Evolutionary conservation across 495 filamentous ascomycete genomes (phyloP).

Genomic region (Melanomma pulvis-pyrius): DNA sequence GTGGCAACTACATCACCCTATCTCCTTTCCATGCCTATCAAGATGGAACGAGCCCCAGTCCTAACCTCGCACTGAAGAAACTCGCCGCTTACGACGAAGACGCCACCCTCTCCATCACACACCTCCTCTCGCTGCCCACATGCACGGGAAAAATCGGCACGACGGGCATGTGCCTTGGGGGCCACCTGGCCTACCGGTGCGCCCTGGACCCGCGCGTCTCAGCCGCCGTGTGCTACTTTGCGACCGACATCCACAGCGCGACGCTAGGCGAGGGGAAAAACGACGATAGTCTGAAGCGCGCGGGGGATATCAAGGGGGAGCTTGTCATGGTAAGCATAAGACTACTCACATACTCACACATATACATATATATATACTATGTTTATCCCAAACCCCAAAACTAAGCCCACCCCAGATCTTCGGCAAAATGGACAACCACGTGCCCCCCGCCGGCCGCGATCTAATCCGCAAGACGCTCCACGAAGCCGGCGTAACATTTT

Average conservation of each 20-base stretch:
- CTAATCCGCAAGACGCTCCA: conserved; percentile 82
- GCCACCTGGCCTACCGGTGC: conserved; percentile 84
- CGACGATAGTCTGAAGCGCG: conserved; percentile 66
- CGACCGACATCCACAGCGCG: conserved; percentile 82
- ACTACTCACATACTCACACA: no score
- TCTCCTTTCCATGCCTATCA: neutral
- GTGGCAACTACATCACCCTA: conserved; percentile 45
- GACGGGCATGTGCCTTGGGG: conserved; percentile 95
- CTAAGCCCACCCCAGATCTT: no score
- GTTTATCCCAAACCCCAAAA: no score
- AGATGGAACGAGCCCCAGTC: no score
- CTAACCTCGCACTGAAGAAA: no score
- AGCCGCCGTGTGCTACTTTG: conserved; percentile 86
- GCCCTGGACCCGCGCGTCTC: conserved; percentile 76
- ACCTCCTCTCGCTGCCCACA: conserved; percentile 72
- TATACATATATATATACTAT: no score
- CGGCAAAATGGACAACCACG: conserved; percentile 87
- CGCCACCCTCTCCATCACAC: conserved; percentile 69
- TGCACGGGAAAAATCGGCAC: conserved; percentile 85
- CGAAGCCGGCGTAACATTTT: conserved; percentile 71
- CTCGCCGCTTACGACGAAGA: conserved; percentile 90
- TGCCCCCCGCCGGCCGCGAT: conserved; percentile 82
- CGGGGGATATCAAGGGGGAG: conserved; percentile 77
- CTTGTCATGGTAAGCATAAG: no score
- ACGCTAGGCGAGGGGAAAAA: conserved; percentile 70